Evolutionary conservation across 768 basidiomycete species (phyloP), one percentile per base, ranked within the genome.

Genomic region (Pleurotus pulmonarius): DNA sequence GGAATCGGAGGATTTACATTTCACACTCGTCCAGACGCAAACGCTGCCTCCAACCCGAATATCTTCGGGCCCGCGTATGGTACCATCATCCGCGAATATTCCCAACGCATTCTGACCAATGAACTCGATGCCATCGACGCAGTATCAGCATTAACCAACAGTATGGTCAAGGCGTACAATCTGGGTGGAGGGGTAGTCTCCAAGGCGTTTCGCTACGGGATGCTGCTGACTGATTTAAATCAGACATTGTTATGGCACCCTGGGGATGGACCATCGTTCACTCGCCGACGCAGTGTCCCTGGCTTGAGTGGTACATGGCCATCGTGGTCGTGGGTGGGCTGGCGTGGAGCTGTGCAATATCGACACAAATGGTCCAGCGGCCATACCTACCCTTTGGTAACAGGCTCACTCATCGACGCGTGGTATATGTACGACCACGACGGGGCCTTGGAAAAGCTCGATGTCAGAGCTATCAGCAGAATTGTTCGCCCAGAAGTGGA

Each of bases 251-350:
- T 52, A 11, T 52, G 51, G 51, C 51, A 52, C 15, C 37, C 39
- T 39, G 7, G 4, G 8, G 20, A 41, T 6, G 20, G 34, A n/a
- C 25, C 26, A 7, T 20, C 12, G 25, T n/a, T 34, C 26, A 26
- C n/a, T n/a, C 49, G 25, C 26, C 49, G 49, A 4, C n/a, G 16
- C 29, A 29, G 29, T 22, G 37, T 49, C 26, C 49, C 49, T 26
- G 26, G 18, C 15, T 12, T 43, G 16, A n/a, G 20, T 6, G 15
- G 13, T n/a, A 34, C 51, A 22, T 52, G 51, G 51, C 51, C 51
- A 18, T 52, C 51, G 5, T 52, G 51, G 51, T 52, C 51, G 15
- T 52, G 51, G 51, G 51, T 39, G 8, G 51, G 51, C 16, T 52
- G 51, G 51, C 29, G 51, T n/a, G 51, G 48, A 5, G 48, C 25